Base-by-base conservation (phyloP, 345 rosid genomes). In the Populus pruinosa region DNA sequence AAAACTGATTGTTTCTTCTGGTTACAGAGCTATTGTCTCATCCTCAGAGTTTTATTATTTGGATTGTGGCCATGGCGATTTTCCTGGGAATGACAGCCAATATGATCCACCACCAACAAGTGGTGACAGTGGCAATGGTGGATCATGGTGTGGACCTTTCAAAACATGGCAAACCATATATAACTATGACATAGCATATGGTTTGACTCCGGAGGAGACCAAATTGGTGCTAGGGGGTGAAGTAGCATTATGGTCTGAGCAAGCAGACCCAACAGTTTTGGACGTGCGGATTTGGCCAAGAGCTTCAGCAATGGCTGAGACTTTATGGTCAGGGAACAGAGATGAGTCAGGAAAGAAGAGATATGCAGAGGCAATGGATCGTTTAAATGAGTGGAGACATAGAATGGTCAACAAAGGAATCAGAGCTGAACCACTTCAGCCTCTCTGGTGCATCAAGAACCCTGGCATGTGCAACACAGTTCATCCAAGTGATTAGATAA, bases 161-260 rank as follows among this genome's bases (percentile, higher is more conserved):
- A 95, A 95, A 77, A 91, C 99, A 36, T 95, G 99, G 99, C 97
- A 93, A 82, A 87, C 69, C 6, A 91, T 93, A 47, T 93, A 95
- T 77, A 87, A 95, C 79, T 91, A 95, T 74, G 97, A 93, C 70
- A 91, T 91, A 74, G 88, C 93, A 0, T 71, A 88, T 67, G 94
- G 94, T 31, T 80, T 93, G 83, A 83, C 83, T 18, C 81, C 86
- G 76, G 96, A 89, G 69, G 96, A 95, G 82, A 87, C 89, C 33
- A 86, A 83, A 73, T 78, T 93, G 76, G 99, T 93, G 38, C 73
- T 95, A 2, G 99, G 98, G 38, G 97, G 97, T 49, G 99, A 93
- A 77, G 98, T 93, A 63, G 97, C 93, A 20, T 80, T 93, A 69
- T 95, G 96, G 98, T 95, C 98, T n/a, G 99, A 93, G 82, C 97